phyloP scores from a whole-genome alignment of 768 basidiomycete species.

The Lentinula boryana region DNA sequence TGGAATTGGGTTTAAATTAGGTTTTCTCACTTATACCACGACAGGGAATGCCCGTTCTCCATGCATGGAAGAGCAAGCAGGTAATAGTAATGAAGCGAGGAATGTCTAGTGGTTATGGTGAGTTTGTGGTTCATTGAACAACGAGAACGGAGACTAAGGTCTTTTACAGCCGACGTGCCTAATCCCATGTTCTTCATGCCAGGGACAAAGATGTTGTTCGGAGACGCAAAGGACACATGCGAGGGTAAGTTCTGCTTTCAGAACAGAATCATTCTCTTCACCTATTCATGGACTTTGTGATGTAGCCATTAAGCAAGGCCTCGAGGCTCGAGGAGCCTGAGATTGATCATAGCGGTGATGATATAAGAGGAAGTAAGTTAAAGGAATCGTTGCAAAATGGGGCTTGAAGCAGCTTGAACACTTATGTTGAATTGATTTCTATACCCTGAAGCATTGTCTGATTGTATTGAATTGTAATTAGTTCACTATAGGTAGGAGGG shows the following conservation, averaged over 20 bases:
- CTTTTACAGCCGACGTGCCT: slow-evolving; percentile 69
- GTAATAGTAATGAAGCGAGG: slow-evolving; percentile 92
- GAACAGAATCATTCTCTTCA: neutral
- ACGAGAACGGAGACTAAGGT: neutral
- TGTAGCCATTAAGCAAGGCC: slow-evolving; percentile 55
- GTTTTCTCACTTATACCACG: neutral
- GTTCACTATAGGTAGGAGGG: neutral
- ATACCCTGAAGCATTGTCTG: neutral
- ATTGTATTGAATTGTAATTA: neutral
- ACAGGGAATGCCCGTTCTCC: slow-evolving; percentile 84
- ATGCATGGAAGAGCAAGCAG: slow-evolving; percentile 91
- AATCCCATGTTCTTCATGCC: slow-evolving; percentile 95
- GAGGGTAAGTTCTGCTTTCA: slow-evolving; percentile 30
- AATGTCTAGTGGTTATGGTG: slow-evolving; percentile 84
- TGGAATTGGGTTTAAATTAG: neutral
- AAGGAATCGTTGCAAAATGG: neutral
- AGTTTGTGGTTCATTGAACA: slow-evolving; percentile 10
- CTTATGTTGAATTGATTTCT: neutral
- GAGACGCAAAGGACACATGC: slow-evolving; percentile 87
- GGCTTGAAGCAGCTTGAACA: too few relatives aligned
- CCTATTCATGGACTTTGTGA: neutral
- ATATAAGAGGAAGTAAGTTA: neutral
- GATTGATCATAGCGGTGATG: neutral
- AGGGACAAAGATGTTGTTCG: slow-evolving; percentile 86
- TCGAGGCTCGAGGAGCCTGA: slow-evolving; percentile 29